These are phyloP conservation scores for Mortierella alpina DNA, from an alignment of 192 early-diverging fungal genomes.

Conservation along the genomic window DNA sequence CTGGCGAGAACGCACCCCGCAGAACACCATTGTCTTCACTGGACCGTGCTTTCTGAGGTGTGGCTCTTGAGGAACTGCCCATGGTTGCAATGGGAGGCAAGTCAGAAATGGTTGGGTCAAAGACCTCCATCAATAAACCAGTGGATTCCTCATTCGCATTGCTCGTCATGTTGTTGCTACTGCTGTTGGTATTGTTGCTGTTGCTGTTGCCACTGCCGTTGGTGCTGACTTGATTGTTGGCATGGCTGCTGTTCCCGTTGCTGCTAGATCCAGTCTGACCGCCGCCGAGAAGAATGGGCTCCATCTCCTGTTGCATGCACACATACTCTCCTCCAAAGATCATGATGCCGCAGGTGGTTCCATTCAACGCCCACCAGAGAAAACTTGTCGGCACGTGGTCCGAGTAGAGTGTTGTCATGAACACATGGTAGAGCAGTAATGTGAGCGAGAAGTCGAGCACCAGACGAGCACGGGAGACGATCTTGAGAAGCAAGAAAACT, in stretches of 20 bases:
- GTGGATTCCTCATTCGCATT: conserved; percentile 27
- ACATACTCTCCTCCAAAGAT: conserved; percentile 83
- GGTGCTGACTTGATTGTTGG: conserved; percentile 3
- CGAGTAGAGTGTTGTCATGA: conserved; percentile 67
- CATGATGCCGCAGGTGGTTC: conserved; percentile 65
- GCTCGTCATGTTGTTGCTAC: background rate
- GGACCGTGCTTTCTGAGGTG: conserved; percentile 35
- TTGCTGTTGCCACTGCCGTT: background rate
- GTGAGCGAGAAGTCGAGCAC: conserved; percentile 85
- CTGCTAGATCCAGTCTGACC: conserved; percentile 9
- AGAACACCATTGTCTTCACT: conserved; percentile 25
- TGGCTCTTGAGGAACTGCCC: conserved; percentile 12
- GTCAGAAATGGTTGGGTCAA: conserved; percentile 11
- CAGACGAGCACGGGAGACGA: conserved; percentile 81
- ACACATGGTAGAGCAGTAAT: conserved; percentile 74
- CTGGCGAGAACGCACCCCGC: conserved; percentile 13
- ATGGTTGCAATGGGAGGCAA: background rate
- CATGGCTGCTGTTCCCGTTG: conserved; percentile 2
- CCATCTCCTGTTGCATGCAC: conserved; percentile 84
- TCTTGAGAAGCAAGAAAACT: conserved; percentile 59
- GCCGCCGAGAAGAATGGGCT: conserved; percentile 70
- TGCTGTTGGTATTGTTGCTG: background rate
- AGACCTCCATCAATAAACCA: conserved; percentile 28
- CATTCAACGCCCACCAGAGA: conserved; percentile 76
- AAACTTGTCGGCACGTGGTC: conserved; percentile 69